phyloP scores from a whole-genome alignment of 768 basidiomycete genomes.

The Tulasnella sp. region DNA sequence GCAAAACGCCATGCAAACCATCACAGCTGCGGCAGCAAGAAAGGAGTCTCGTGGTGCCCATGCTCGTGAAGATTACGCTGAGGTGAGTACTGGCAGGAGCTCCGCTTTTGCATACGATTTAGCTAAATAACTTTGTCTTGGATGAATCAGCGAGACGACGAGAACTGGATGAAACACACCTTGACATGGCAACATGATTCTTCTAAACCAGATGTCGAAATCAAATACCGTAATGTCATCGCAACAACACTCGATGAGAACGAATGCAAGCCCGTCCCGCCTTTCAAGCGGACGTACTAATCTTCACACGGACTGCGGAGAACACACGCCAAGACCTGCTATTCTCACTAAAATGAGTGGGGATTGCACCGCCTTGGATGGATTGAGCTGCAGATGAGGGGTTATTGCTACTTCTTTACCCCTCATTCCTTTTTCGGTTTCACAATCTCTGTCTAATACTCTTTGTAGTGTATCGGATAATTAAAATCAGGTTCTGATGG shows the following conservation, averaged over 20 bases:
- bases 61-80: constrained; percentile 96
- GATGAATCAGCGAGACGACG: constrained; percentile 65
- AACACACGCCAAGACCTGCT: too few species aligned
- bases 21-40: constrained; percentile 81
- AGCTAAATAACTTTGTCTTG: background rate
- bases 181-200: constrained; percentile 82
- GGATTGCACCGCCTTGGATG: too few species aligned
- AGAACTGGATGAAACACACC: constrained; percentile 78
- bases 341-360: too few species aligned
- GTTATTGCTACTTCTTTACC: too few species aligned
- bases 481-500: too few species aligned
- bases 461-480: too few species aligned
- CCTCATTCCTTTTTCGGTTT: too few species aligned
- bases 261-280: constrained; percentile 94
- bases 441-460: too few species aligned
- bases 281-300: constrained; percentile 94
- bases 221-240: constrained; percentile 84
- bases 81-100: constrained; percentile 35
- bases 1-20: constrained; percentile 92
- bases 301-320: too few species aligned
- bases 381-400: too few species aligned
- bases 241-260: constrained; percentile 79
- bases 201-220: constrained; percentile 65
- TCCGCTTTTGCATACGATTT: background rate
- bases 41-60: constrained; percentile 98